Base-by-base conservation (phyloP, 2,329 filamentous ascomycete species). In the Colletotrichum orbiculare region DNA sequence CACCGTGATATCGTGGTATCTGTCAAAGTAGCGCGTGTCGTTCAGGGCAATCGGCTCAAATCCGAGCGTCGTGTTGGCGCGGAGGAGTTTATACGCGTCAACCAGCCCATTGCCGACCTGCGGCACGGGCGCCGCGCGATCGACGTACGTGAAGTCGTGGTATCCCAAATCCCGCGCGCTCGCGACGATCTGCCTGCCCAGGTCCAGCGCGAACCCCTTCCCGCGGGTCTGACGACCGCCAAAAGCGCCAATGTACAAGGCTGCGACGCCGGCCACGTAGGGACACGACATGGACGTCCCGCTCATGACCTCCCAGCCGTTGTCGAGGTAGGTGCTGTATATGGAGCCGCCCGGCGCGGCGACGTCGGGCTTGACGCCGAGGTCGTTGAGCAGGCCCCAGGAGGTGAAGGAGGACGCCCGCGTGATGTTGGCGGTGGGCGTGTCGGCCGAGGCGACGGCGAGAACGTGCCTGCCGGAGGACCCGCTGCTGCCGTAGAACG, bases 251-350 rank as follows among this genome's bases (percentile, higher is more conserved):
- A 78, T 73, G 48, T 75, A 78, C 13, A 79, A 71, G 15, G 77
- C 77, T 2, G 77, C 76, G 34, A 79, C 73, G 35, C 80, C 81
- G 33, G 81, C 81, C 7, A 82, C 74, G 59, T 81, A 81, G 2
- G 81, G 81, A 50, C 76, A 77, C 4, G 81, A 78, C 82, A 85
- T 84, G 2, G 80, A 83, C 0, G 83, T 85, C 48, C 83, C 83
- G 54, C 76, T 80, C 39, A 80, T 73, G 8, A 83, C 74, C 4
- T 74, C 75, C 57, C 74, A 74, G 7, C 67, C 67, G 35, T 77
- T 75, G 33, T 80, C 70, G 7, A 78, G 77, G 49, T 77, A 83
- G 1, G 81, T 82, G 15, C 79, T 80, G 54, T 81, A 75, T 33
- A 73, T 71, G 2, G 78, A 74, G 35, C 77, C 77, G 38, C 82